A percentile compares a stretch with the other conserved stretches of the same genome.
phyloP scores from a whole-genome alignment of 768 basidiomycete species.

The Suillus decipiens region DNA sequence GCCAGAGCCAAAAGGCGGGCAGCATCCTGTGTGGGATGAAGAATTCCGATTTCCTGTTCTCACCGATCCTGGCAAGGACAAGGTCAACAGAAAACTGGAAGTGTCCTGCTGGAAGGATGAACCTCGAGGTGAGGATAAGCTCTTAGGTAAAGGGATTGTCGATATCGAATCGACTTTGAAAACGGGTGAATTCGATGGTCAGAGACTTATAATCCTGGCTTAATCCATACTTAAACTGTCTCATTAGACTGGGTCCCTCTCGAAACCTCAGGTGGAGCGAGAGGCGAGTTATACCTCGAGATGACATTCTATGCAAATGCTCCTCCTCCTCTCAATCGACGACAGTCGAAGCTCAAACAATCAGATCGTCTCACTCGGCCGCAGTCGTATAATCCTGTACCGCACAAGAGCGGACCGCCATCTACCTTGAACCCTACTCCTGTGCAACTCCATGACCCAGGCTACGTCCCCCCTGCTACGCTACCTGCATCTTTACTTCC shows the following conservation, averaged over 20 bases:
- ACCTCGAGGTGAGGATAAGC: constrained; percentile 63
- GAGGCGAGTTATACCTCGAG: constrained; percentile 89
- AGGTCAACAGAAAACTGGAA: constrained; percentile 54
- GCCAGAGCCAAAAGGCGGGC: constrained; percentile 83
- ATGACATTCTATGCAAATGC: constrained; percentile 88
- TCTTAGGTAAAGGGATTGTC: constrained; percentile 73
- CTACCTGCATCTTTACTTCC: constrained; percentile 29
- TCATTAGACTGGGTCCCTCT: constrained; percentile 68
- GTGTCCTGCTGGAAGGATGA: constrained; percentile 85
- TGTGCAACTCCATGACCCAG: constrained; percentile 12
- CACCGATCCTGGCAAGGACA: constrained; percentile 54
- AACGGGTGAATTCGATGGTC: constrained; percentile 92
- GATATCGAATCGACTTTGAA: constrained; percentile 79
- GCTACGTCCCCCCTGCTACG: constrained; percentile 10
- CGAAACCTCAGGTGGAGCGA: constrained; percentile 56
- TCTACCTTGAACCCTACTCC: not conserved
- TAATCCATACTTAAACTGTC: not conserved
- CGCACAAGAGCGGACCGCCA: not conserved
- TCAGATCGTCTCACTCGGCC: constrained; percentile 55
- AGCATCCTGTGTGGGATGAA: constrained; percentile 92
- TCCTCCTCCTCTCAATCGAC: constrained; percentile 51
- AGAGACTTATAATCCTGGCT: not conserved
- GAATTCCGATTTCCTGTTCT: constrained; percentile 79
- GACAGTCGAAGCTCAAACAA: constrained; percentile 54
- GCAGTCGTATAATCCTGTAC: constrained; percentile 23